Evolutionary conservation across 2,329 filamentous ascomycete species (phyloP), one percentile per base, ranked within the genome.

Genomic region (Ascochyta viciae-villosae): DNA sequence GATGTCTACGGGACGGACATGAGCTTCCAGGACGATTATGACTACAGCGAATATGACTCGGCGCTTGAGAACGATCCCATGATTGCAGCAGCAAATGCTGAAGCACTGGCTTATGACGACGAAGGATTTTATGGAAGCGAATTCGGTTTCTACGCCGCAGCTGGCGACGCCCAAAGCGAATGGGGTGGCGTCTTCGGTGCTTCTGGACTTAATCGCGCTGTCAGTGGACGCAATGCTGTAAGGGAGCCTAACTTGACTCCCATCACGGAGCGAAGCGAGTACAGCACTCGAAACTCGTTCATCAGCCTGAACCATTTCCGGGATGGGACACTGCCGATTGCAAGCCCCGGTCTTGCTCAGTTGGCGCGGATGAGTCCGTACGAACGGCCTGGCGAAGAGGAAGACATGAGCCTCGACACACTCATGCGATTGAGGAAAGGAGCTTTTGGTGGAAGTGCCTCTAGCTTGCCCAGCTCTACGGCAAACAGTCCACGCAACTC

Each of bases 101-200:
- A 95, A 72, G 95, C 90, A 1, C 82, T 99, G 7, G 94, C 95
- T 41, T 93, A 92, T 64, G 95, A 99, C 69, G 89, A 89, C 6
- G 94, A 97, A 61, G 94, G 92, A 0, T 96, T 95, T 80, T 99
- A 99, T 70, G 95, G 95, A 0, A 89, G 92, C 64, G 95, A 99
- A 73, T 99, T 99, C 70, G 93, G 92, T 0, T 99, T 99, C 74
- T 99, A 96, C 74, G 92, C 93, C 10, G 81, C 80, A 19, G 77
- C 78, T 51, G 79, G 79, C 35, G 77, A 81, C 6, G 78, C 82
- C 35, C 79, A 89, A 50, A 90, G 89, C 64, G 84, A 87, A 13
- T 90, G 92, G 64, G 95, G 95, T 26, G 95, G 95, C 19, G 96
- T 91, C 76, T 98, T 98, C 70, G 92, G 91, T 1, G 86, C 90